phyloP scores from a whole-genome alignment of 202 grass and related monocot species.

The Digitaria exilis region DNA sequence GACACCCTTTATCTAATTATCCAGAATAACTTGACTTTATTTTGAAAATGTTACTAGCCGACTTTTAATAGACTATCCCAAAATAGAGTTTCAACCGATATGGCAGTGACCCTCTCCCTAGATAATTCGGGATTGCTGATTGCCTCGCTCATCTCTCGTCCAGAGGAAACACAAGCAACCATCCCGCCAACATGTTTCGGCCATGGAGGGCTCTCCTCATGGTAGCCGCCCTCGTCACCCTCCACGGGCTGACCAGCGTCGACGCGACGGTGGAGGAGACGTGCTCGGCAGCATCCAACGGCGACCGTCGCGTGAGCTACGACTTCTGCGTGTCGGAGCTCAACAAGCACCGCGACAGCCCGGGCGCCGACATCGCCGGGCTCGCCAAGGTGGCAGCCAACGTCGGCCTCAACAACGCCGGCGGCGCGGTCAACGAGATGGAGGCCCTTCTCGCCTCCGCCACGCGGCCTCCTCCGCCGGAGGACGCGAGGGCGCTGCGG shows the following conservation, averaged over 20 bases:
- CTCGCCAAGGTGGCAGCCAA: conserved; percentile 24
- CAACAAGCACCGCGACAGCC: background rate
- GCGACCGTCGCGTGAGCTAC: conserved; percentile 2
- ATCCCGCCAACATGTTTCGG: background rate
- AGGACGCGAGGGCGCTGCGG: background rate
- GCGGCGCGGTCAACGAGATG: background rate
- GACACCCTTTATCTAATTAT: background rate
- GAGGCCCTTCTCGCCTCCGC: background rate
- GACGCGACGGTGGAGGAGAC: background rate
- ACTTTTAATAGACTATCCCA: conserved; percentile 13
- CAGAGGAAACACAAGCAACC: background rate
- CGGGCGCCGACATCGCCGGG: background rate
- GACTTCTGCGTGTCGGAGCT: conserved; percentile 24
- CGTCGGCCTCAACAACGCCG: background rate
- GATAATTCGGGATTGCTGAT: background rate
- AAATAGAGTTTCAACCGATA: conserved; percentile 5
- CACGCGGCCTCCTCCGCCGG: background rate
- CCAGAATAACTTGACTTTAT: conserved; percentile 10
- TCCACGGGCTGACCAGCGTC: background rate
- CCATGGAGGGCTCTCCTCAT: background rate
- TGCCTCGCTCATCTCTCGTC: background rate
- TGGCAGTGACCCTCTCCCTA: background rate
- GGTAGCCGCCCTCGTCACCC: background rate
- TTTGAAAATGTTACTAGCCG: too few species aligned
- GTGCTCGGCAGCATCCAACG: conserved; percentile 12